Conservation (phyloP, 164 flowering plant genomes). For the Cinnamomum chago region DNA sequence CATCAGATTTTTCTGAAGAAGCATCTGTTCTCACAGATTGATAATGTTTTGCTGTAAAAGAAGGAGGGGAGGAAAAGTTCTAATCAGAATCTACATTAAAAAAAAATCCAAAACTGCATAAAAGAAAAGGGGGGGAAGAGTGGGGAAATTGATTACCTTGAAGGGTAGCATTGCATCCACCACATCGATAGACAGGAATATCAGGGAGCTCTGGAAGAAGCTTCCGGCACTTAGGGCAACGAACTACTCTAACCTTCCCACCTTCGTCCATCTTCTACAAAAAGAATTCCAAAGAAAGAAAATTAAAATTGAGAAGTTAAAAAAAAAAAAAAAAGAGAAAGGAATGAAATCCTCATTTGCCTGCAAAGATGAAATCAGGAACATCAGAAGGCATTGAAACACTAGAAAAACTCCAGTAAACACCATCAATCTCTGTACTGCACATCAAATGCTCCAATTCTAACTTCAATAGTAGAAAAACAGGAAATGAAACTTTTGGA, state of each 20-base stretch:
- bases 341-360: not conserved
- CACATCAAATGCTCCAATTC: too few species aligned
- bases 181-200: slow-evolving; percentile 49
- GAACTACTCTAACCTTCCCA: slow-evolving; percentile 42
- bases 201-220: slow-evolving; percentile 48
- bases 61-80: slow-evolving; percentile 2
- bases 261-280: slow-evolving; percentile 37
- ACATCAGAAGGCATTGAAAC: not conserved
- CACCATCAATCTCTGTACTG: too few species aligned
- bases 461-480: too few species aligned
- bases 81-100: slow-evolving; percentile 4
- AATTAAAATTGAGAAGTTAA: not conserved
- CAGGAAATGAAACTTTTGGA: too few species aligned
- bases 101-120: not conserved
- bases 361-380: not conserved
- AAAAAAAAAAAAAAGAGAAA: not conserved
- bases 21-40: slow-evolving; percentile 16
- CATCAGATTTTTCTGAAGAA: slow-evolving; percentile 27
- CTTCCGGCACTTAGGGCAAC: slow-evolving; percentile 61
- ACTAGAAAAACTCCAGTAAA: not conserved
- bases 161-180: slow-evolving; percentile 57
- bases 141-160: slow-evolving; percentile 32
- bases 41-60: slow-evolving; percentile 34
- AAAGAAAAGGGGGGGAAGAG: not conserved
- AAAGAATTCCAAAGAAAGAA: not conserved